Evolutionary conservation across 441 rosid genomes (phyloP).

Genomic region (Gossypium schwendimanii): DNA sequence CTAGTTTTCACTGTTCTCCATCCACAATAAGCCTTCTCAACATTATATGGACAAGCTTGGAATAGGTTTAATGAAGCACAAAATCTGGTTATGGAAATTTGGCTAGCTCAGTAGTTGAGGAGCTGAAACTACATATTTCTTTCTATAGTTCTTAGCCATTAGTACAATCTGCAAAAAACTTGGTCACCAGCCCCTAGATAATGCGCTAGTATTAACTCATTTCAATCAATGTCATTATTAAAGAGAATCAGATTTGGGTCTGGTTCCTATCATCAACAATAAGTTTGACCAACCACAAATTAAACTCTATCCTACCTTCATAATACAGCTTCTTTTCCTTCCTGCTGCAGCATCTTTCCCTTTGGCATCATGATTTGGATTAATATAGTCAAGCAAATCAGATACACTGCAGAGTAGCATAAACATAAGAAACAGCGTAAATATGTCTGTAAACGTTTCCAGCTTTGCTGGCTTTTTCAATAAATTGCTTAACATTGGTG

Average conservation of each 20-base stretch:
- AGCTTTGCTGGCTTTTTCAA: too few relatives aligned
- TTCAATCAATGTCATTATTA: neutral
- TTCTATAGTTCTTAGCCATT: neutral
- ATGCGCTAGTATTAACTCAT: neutral
- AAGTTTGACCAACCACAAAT: neutral
- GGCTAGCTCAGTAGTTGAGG: neutral
- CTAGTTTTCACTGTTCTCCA: neutral
- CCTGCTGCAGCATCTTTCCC: slow-evolving; percentile 45
- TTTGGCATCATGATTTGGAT: slow-evolving; percentile 60
- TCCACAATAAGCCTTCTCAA: slow-evolving; percentile 2
- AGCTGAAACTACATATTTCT: slow-evolving; percentile 4
- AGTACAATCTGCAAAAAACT: slow-evolving; percentile 3
- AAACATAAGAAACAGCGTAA: slow-evolving; percentile 18
- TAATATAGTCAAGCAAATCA: slow-evolving; percentile 71
- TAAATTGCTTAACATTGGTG: too few relatives aligned
- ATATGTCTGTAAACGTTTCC: neutral
- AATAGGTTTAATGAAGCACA: slow-evolving; percentile 3
- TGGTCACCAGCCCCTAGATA: neutral
- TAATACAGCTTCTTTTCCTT: slow-evolving; percentile 45
- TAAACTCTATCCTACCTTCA: slow-evolving; percentile 39
- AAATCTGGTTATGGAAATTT: neutral
- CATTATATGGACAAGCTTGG: neutral
- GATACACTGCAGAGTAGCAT: slow-evolving; percentile 49
- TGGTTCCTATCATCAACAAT: neutral
- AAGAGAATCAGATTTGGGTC: neutral